Base-by-base conservation (phyloP, 2,329 filamentous ascomycete genomes). In the Cladophialophora yegresii region DNA sequence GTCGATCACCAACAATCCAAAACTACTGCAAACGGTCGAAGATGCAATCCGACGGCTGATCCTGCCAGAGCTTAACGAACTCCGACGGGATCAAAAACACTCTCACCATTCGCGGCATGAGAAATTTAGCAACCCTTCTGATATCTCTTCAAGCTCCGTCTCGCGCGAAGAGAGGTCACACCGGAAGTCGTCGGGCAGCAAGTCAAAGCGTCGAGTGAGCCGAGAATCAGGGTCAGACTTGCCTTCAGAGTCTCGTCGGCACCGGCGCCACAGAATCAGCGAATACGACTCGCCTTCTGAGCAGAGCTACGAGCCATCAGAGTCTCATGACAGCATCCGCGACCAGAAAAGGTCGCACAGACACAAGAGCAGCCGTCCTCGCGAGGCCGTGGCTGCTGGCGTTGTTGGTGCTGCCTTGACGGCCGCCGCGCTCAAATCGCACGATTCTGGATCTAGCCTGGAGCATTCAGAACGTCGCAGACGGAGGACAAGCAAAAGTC, bases 31-130 rank as follows among this genome's bases (percentile, higher is more conserved):
- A 72, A 95, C 92, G 0, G 93, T 97, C 2, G 93, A 97, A 78
- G 92, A 96, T 77, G 92, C 92, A 13, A 96, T 97, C 73, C 88
- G 92, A 67, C 86, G 92, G 55, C 83, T 96, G 56, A 96, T 97
- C 59, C 79, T 99, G 2, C 95, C 95, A 0, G 93, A 99, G 76
- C 82, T 99, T 51, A 93, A 92, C 71, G 91, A 92, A 9, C 81
- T 99, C 61, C 97, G 96, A 76, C 87, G 93, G 72, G 92, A 96
- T 73, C 90, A 93, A 75, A 93, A 91, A 54, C 67, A 75, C 89
- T 89, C 69, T 87, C 89, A 67, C 84, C 89, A 69, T 87, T 71
- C 86, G 85, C 10, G 86, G 85, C 61, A 88, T 33, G 85, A 89
- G 32, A 82, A 82, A 61, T 85, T 87, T 65, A 81, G 85, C 74